Percentiles rank a stretch among this genome's conserved stretches.
These are phyloP conservation scores for Solanum peruvianum DNA, from an alignment of 257 asterid species.

Conservation along the genomic window DNA sequence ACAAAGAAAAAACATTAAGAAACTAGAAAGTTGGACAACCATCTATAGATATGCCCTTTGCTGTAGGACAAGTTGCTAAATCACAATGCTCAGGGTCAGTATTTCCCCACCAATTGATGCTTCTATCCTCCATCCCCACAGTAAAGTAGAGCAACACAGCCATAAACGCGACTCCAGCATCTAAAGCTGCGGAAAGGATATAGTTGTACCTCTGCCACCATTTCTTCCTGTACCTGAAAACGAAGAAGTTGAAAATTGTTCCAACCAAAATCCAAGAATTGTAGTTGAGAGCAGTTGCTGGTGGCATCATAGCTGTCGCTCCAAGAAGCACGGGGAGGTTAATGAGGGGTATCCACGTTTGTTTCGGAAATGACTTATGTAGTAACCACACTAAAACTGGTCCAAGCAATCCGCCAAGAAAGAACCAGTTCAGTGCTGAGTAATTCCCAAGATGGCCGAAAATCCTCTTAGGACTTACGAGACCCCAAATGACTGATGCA, in stretches of 20 bases:
- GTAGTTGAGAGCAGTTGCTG: constrained; percentile 57
- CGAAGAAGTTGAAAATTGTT: constrained; percentile 47
- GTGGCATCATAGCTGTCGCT: constrained; percentile 54
- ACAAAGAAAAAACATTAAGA: not conserved
- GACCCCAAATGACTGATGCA: constrained; percentile 77
- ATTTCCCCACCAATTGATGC: constrained; percentile 51
- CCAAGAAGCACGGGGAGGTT: constrained; percentile 73
- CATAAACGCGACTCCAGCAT: constrained; percentile 81
- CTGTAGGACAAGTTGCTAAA: constrained; percentile 59
- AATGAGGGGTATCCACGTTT: constrained; percentile 49
- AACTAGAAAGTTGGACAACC: constrained; percentile 37
- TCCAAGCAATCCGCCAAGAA: constrained; percentile 42
- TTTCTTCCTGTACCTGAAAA: constrained; percentile 46
- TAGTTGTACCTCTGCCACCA: constrained; percentile 84
- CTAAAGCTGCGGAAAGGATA: constrained; percentile 56
- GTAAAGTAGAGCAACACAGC: constrained; percentile 45
- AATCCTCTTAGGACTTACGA: constrained; percentile 48
- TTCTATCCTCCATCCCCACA: constrained; percentile 30
- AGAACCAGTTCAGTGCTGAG: constrained; percentile 56
- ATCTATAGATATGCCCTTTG: constrained; percentile 39
- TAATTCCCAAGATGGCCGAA: constrained; percentile 54
- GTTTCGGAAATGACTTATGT: constrained; percentile 34
- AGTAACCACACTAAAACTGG: constrained; percentile 43
- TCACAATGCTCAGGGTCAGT: constrained; percentile 53
- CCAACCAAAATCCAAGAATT: constrained; percentile 57